Evolutionary conservation across 2,329 filamentous ascomycete genomes (phyloP).

Genomic region (Monosporascus sp.): DNA sequence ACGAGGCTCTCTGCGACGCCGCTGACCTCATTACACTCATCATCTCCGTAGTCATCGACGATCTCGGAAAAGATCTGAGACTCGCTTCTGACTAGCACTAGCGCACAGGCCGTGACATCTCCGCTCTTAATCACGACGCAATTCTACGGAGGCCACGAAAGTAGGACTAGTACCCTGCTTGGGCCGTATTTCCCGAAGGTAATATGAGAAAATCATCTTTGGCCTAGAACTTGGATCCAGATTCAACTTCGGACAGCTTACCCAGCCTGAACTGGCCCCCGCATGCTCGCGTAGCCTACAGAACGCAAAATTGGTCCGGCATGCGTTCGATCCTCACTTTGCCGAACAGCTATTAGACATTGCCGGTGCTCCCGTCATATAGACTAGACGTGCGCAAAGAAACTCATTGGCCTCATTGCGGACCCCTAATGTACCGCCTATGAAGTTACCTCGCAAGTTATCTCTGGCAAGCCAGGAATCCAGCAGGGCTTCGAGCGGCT

Average conservation of each 20-base stretch:
- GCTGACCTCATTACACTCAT: conserved; percentile 25
- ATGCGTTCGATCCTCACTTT: conserved; percentile 28
- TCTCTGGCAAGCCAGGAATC: conserved; percentile 14
- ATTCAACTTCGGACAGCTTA: conserved; percentile 32
- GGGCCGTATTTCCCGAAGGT: conserved; percentile 14
- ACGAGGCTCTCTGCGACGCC: conserved; percentile 6
- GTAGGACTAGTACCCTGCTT: conserved; percentile 24
- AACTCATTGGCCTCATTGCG: conserved; percentile 28
- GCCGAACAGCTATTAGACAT: conserved; percentile 33
- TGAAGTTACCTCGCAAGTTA: conserved; percentile 24
- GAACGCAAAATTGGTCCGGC: conserved; percentile 16
- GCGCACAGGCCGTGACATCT: conserved; percentile 14
- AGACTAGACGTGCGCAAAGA: conserved; percentile 25
- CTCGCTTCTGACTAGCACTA: conserved; percentile 17
- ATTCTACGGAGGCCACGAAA: conserved; percentile 23
- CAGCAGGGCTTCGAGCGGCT: conserved; percentile 28
- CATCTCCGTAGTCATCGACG: conserved; percentile 29
- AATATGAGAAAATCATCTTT: conserved; percentile 23
- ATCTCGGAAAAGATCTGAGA: conserved; percentile 30
- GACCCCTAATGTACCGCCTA: conserved; percentile 25
- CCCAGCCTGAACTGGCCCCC: conserved; percentile 31
- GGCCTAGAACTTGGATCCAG: conserved; percentile 30
- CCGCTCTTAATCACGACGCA: conserved; percentile 24
- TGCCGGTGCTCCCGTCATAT: conserved; percentile 31
- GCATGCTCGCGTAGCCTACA: conserved; percentile 22